Percentiles rank a stretch among this genome's conserved stretches.
These are phyloP conservation scores for Candida anglica DNA, from an alignment of 805 yeast species.

Conservation along the genomic window DNA sequence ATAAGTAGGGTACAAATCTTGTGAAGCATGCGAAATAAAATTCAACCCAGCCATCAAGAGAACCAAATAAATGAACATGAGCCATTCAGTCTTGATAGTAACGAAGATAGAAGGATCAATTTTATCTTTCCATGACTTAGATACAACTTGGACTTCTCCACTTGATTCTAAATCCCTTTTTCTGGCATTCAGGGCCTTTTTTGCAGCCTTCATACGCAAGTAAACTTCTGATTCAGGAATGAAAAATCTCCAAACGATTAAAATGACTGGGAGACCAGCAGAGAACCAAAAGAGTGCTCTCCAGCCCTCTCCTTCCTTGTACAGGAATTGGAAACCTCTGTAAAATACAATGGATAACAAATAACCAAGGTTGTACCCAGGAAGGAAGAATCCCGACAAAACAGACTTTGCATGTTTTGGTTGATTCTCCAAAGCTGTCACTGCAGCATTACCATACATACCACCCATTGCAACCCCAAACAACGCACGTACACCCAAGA, in stretches of 20 bases:
- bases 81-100: constrained; percentile 23
- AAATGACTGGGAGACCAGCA: constrained; percentile 60
- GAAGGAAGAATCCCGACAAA: constrained; percentile 55
- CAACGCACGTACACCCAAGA: constrained; percentile 55
- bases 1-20: constrained; percentile 68
- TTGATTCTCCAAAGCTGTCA: constrained; percentile 64
- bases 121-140: constrained; percentile 9
- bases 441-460: constrained; percentile 60
- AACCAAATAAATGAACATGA: constrained; percentile 26
- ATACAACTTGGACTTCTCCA: constrained; percentile 6
- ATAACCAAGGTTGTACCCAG: constrained; percentile 64
- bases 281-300: constrained; percentile 71
- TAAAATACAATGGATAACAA: constrained; percentile 61
- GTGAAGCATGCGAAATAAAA: constrained; percentile 72
- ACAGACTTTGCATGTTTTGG: constrained; percentile 58
- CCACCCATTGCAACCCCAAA: constrained; percentile 76
- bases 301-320: constrained; percentile 55
- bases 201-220: constrained; percentile 19
- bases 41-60: constrained; percentile 63
- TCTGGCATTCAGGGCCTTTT: constrained; percentile 7
- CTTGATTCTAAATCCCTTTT: constrained; percentile 8
- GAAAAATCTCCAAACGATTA: constrained; percentile 53
- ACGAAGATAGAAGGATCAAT: constrained; percentile 4
- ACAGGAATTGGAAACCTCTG: constrained; percentile 47
- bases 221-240: constrained; percentile 61